A percentile compares a stretch with the other conserved stretches of the same genome.
These are phyloP conservation scores for Psilocybe tampanensis DNA, from an alignment of 768 basidiomycete genomes.

Conservation along the genomic window DNA sequence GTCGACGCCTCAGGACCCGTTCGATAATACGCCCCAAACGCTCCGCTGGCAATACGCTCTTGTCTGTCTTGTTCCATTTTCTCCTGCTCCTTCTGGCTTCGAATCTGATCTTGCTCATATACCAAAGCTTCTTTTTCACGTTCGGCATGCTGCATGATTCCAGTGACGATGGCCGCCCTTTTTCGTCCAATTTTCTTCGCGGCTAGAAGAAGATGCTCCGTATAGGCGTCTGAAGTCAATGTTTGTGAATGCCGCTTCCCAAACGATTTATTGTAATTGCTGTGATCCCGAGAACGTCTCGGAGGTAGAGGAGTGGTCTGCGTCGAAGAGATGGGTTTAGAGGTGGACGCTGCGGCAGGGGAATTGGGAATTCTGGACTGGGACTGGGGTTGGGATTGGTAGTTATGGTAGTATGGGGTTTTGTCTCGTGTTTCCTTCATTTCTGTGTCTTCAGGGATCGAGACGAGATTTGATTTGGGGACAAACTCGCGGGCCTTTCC, in stretches of 20 bases:
- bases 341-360: background rate
- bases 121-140: constrained; percentile 38
- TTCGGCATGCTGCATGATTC: constrained; percentile 42
- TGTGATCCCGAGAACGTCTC: constrained; percentile 14
- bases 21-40: constrained; percentile 25
- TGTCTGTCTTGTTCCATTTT: constrained; percentile 29
- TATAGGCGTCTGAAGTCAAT: constrained; percentile 62
- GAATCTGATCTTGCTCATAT: constrained; percentile 28
- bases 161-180: constrained; percentile 58
- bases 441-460: constrained; percentile 5
- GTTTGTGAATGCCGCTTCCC: constrained; percentile 21
- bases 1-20: constrained; percentile 12
- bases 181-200: constrained; percentile 69
- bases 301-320: background rate
- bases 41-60: constrained; percentile 28
- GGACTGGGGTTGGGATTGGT: background rate
- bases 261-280: constrained; percentile 12
- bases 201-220: constrained; percentile 72
- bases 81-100: constrained; percentile 28
- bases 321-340: background rate
- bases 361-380: background rate
- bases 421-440: background rate
- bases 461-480: background rate
- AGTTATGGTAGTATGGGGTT: constrained; percentile 3
- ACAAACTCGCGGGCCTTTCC: constrained; percentile 24